Conservation (phyloP, 2,329 filamentous ascomycete genomes). For the Aspergillus sp. region DNA sequence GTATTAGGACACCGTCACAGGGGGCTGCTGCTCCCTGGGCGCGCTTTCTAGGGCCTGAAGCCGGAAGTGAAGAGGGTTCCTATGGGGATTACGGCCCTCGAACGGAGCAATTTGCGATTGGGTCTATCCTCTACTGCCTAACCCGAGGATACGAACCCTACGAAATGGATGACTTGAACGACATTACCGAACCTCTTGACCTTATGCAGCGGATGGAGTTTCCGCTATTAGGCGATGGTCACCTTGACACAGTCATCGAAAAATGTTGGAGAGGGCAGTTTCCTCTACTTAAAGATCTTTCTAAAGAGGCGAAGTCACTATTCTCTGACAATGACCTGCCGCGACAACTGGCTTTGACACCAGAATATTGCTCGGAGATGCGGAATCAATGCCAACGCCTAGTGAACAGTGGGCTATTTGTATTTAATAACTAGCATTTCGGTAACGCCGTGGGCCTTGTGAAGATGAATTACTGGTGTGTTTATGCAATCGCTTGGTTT, state of each 20-base stretch:
- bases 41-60: conserved; percentile 4
- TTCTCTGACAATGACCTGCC: background rate
- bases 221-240: conserved; percentile 1
- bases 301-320: conserved; percentile 2
- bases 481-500: background rate
- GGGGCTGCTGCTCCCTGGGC: conserved; percentile 4
- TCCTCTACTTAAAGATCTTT: background rate
- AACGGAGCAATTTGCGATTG: conserved; percentile 8
- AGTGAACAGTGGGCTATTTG: background rate
- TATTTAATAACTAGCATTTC: background rate
- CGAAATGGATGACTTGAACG: conserved; percentile 2
- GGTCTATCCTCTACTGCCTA: conserved; percentile 5
- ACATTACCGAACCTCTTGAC: conserved; percentile 1
- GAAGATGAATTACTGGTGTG: background rate
- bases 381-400: background rate
- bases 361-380: background rate
- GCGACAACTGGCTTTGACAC: background rate
- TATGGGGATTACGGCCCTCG: conserved; percentile 4
- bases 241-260: conserved; percentile 3
- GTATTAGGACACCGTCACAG: conserved; percentile 2
- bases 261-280: conserved; percentile 4
- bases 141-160: conserved; percentile 3
- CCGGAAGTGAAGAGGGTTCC: conserved; percentile 4
- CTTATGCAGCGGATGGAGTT: conserved; percentile 3
- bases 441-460: background rate